phyloP scores from a whole-genome alignment of 2,329 filamentous ascomycete genomes.

The Cladosporium sp. region DNA sequence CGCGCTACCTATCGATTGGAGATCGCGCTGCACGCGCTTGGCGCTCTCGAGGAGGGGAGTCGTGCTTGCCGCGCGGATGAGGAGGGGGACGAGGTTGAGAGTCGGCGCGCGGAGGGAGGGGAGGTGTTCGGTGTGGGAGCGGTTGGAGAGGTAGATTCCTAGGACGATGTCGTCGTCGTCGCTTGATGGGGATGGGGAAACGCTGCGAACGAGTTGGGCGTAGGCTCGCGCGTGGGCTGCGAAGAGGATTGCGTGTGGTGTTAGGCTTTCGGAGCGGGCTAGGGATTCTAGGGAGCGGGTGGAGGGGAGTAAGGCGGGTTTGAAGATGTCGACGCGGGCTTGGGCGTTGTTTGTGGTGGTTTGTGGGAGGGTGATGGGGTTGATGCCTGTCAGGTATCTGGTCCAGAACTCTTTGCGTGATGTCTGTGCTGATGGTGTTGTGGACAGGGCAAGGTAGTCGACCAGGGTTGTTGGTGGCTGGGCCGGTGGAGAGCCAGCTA shows the following conservation, averaged over 20 bases:
- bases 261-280: slow-evolving; percentile 53
- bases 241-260: slow-evolving; percentile 70
- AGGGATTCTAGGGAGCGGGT: slow-evolving; percentile 37
- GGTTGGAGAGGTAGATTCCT: slow-evolving; percentile 80
- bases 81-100: slow-evolving; percentile 71
- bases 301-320: slow-evolving; percentile 43
- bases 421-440: not conserved
- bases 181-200: too few species aligned
- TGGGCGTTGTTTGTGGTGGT: slow-evolving; percentile 18
- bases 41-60: slow-evolving; percentile 49
- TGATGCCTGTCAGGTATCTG: slow-evolving; percentile 38
- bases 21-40: slow-evolving; percentile 59
- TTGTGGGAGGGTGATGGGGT: slow-evolving; percentile 17
- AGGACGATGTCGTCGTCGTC: slow-evolving; percentile 51
- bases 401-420: slow-evolving; percentile 47
- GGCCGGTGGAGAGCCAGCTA: slow-evolving; percentile 30
- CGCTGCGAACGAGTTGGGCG: slow-evolving; percentile 25
- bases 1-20: slow-evolving; percentile 55
- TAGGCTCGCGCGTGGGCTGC: slow-evolving; percentile 60
- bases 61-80: slow-evolving; percentile 40
- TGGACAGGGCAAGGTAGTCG: slow-evolving; percentile 38
- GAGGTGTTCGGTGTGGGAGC: slow-evolving; percentile 51
- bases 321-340: slow-evolving; percentile 41
- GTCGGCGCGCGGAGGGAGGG: slow-evolving; percentile 60
- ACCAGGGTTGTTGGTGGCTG: slow-evolving; percentile 29